phyloP scores from a whole-genome alignment of 345 rosid genomes.

The Citrus reticulata region DNA sequence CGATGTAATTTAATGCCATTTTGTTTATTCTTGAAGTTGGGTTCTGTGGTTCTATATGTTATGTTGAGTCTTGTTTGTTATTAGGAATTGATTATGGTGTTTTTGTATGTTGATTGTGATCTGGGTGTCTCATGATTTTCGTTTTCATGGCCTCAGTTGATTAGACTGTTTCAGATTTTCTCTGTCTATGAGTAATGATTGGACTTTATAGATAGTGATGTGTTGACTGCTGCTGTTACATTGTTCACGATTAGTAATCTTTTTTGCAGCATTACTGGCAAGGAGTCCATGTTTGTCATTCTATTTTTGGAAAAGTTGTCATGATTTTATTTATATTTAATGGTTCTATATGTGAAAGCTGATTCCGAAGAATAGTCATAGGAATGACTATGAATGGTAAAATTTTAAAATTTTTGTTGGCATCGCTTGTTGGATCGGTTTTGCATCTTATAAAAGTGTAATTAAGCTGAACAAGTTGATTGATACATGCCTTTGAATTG shows the following conservation, averaged over 20 bases:
- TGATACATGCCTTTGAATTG: constrained; percentile 5
- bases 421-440: not conserved
- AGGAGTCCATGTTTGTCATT: not conserved
- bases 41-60: not conserved
- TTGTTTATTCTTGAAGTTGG: constrained; percentile 2
- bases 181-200: not conserved
- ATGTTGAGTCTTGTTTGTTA: not conserved
- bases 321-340: not conserved
- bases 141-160: not conserved
- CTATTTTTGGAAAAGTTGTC: not conserved
- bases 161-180: not conserved
- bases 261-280: not conserved
- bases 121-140: not conserved
- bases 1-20: not conserved
- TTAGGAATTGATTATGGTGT: not conserved
- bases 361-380: not conserved
- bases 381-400: not conserved
- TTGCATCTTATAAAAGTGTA: not conserved
- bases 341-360: not conserved
- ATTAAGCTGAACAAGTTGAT: not conserved
- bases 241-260: not conserved
- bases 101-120: not conserved
- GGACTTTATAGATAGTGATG: not conserved
- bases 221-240: not conserved
- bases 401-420: not conserved